These are phyloP conservation scores for Hura crepitans DNA, from an alignment of 441 rosid species.

Conservation along the genomic window DNA sequence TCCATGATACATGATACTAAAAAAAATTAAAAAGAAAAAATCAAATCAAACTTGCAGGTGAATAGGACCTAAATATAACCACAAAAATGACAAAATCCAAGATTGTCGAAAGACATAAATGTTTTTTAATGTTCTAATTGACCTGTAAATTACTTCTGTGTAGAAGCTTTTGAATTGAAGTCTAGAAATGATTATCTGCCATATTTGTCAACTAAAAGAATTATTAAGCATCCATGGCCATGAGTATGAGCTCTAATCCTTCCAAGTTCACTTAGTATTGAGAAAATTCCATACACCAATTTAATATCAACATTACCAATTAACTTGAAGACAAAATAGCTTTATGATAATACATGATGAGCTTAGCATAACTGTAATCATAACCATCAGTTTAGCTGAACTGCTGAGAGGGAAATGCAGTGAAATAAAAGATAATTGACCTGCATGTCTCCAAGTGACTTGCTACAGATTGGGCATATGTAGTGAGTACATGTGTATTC, in stretches of 20 bases:
- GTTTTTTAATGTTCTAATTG: not conserved
- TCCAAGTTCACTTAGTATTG: not conserved
- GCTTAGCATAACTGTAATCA: constrained; percentile 3
- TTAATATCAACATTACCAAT: not conserved
- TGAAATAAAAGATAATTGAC: constrained; percentile 36
- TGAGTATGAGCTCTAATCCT: not conserved
- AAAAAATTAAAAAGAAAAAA: not conserved
- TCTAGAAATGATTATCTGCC: not conserved
- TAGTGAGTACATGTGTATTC: constrained; percentile 71
- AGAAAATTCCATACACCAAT: not conserved
- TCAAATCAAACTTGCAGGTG: not conserved
- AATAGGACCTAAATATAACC: not conserved
- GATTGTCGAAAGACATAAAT: not conserved
- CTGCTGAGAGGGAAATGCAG: not conserved
- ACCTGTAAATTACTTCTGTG: not conserved
- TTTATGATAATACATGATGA: not conserved
- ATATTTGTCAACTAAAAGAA: not conserved
- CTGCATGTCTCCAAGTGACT: constrained; percentile 94
- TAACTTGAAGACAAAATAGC: not conserved
- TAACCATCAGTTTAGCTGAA: not conserved
- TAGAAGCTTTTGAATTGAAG: not conserved
- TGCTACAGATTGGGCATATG: constrained; percentile 84
- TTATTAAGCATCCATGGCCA: not conserved
- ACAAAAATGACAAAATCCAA: not conserved
- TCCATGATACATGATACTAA: not conserved